phyloP scores from a whole-genome alignment of 345 rosid genomes.

The Lumnitzera racemosa region DNA sequence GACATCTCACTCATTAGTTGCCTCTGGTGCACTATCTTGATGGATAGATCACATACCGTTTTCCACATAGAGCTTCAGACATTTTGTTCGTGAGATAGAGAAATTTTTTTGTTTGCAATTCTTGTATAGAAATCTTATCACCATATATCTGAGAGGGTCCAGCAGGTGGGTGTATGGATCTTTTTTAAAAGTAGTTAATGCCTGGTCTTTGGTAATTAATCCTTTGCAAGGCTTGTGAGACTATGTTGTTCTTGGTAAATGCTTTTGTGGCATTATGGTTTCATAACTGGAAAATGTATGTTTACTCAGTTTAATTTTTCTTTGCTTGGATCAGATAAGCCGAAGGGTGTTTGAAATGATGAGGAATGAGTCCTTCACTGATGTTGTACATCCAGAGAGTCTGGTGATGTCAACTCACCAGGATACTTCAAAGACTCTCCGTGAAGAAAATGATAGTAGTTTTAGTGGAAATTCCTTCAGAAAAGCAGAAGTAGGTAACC shows the following conservation, averaged over 20 bases:
- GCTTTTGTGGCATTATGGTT: not conserved
- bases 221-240: not conserved
- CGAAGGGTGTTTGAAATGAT: constrained; percentile 70
- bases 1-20: no score
- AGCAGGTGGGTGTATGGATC: no score
- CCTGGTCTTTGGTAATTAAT: no score
- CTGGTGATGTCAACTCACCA: constrained; percentile 16
- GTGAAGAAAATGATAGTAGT: constrained; percentile 23
- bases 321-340: constrained; percentile 56
- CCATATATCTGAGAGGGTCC: no score
- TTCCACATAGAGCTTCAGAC: no score
- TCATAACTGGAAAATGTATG: not conserved
- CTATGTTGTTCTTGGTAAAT: not conserved
- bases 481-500: constrained; percentile 17
- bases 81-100: no score
- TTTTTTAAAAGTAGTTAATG: no score
- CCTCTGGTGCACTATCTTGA: no score
- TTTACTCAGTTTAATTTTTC: constrained; percentile 5
- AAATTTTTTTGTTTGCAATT: no score
- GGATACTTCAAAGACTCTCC: constrained; percentile 20
- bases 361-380: constrained; percentile 41
- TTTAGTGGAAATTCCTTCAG: constrained; percentile 14
- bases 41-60: no score
- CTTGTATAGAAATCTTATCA: no score
- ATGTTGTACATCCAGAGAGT: constrained; percentile 29